Conservation (phyloP, 129 eudicot genomes). For the Pittosporum tobira region DNA sequence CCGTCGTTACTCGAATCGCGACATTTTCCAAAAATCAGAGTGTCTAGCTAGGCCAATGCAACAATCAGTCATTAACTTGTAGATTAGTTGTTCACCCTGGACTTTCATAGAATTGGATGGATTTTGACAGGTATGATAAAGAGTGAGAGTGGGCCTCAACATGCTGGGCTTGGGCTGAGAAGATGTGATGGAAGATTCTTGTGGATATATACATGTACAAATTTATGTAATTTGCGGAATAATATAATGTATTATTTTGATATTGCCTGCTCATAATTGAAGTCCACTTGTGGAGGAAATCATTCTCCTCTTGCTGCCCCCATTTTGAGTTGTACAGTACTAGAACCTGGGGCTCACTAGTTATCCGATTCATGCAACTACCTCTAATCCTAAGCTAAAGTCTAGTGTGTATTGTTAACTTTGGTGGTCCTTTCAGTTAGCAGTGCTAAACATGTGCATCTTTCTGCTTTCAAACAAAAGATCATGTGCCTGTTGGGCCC, state of each 20-base stretch:
- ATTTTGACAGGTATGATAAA: conserved; percentile 38
- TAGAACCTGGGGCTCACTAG: background rate
- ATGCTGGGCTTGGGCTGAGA: conserved; percentile 29
- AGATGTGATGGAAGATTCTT: conserved; percentile 67
- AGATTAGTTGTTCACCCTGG: background rate
- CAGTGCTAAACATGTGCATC: conserved; percentile 4
- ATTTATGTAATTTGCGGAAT: background rate
- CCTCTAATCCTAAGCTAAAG: conserved; percentile 2
- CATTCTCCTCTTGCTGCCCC: background rate
- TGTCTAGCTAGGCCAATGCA: conserved; percentile 13
- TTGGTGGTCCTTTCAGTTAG: conserved; percentile 2
- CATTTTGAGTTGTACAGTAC: conserved; percentile 1
- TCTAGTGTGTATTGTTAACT: background rate
- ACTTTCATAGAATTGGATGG: conserved; percentile 17
- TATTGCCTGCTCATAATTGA: background rate
- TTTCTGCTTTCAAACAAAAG: background rate
- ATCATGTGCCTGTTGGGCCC: conserved; percentile 1
- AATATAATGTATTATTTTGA: background rate
- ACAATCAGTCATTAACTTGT: background rate
- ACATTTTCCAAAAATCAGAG: conserved; percentile 12
- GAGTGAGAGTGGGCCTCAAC: conserved; percentile 44
- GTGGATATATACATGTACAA: conserved; percentile 28
- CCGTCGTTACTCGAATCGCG: too few species aligned
- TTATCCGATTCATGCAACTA: background rate
- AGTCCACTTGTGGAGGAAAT: conserved; percentile 7